These are phyloP conservation scores for Candida orba DNA, from an alignment of 805 yeast genomes.

Conservation along the genomic window DNA sequence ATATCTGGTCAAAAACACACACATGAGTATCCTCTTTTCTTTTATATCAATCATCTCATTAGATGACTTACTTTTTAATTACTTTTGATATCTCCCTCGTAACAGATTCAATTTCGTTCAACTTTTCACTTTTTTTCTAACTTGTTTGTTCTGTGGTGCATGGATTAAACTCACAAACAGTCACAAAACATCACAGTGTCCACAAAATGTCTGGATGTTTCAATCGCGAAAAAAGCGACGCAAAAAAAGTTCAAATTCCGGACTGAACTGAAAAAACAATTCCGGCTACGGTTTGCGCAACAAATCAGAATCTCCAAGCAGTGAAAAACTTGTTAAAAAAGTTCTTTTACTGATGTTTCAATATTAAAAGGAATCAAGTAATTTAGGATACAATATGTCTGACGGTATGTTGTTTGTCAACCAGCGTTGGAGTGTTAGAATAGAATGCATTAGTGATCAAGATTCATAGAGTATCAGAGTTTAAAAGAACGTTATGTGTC, in stretches of 20 bases:
- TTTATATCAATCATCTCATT: neutral
- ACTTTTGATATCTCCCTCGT: neutral
- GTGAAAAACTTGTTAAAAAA: constrained; percentile 5
- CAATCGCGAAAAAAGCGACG: neutral
- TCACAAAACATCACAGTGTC: no score
- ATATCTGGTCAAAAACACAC: no score
- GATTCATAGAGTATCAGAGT: no score
- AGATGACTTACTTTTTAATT: constrained; percentile 7
- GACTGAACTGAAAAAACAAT: no score
- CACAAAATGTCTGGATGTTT: constrained; percentile 2
- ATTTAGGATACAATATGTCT: constrained; percentile 20
- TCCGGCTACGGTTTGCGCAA: constrained; percentile 3
- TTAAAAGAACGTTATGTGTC: no score
- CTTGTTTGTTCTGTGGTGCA: neutral
- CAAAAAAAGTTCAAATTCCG: no score
- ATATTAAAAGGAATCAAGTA: constrained; percentile 2
- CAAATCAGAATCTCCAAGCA: neutral
- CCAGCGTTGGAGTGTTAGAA: neutral
- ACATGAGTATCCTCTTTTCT: no score
- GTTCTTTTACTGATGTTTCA: neutral
- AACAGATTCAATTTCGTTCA: neutral
- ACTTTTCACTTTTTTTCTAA: constrained; percentile 9
- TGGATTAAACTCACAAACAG: neutral
- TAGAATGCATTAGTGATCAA: no score
- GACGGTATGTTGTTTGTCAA: constrained; percentile 24